Conservation (phyloP, 2,329 filamentous ascomycete genomes). For the Alternaria gansuensis region DNA sequence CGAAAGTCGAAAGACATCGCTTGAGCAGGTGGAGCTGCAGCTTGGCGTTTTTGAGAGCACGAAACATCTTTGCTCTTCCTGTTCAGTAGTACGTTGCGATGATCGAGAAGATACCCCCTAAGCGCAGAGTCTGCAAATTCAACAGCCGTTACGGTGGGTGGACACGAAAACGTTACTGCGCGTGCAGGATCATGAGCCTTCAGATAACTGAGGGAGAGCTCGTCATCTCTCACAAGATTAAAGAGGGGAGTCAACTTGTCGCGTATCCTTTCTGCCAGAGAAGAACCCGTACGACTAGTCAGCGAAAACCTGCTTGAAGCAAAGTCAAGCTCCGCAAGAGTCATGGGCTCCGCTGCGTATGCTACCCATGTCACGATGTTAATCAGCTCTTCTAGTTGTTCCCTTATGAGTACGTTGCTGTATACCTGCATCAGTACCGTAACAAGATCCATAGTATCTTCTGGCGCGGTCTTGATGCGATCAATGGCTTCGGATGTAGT, state of each 20-base stretch:
- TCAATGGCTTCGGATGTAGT: not conserved
- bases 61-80: not conserved
- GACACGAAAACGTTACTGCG: not conserved
- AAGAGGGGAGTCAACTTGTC: not conserved
- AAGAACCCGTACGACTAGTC: not conserved
- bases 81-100: not conserved
- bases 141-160: not conserved
- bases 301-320: not conserved
- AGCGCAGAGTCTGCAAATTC: not conserved
- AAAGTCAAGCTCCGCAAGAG: not conserved
- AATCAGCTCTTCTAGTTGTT: not conserved
- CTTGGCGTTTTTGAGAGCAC: not conserved
- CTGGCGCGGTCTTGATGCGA: not conserved
- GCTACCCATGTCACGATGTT: not conserved
- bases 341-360: not conserved
- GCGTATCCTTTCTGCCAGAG: not conserved
- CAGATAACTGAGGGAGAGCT: not conserved
- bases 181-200: not conserved
- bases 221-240: not conserved
- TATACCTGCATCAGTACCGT: constrained; percentile 5
- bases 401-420: not conserved
- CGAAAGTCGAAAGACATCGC: not conserved
- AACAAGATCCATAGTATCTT: not conserved
- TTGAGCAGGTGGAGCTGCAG: not conserved
- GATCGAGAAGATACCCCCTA: not conserved